Base-by-base conservation (phyloP, 2,329 filamentous ascomycete species). In the Phialophora macrospora region DNA sequence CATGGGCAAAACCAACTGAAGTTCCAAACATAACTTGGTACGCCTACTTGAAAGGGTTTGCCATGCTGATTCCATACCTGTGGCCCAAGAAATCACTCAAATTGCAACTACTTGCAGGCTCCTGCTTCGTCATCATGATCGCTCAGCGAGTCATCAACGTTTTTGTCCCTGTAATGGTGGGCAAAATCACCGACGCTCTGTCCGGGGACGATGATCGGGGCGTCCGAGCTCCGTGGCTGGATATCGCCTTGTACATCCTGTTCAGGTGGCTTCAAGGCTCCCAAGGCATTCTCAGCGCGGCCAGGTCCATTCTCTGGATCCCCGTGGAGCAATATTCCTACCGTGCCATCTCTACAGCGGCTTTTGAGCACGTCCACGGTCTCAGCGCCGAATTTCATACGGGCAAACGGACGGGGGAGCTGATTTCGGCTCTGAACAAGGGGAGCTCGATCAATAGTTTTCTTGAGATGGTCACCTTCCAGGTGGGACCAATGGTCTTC, bases 311-410 rank as follows among this genome's bases (percentile, higher is more conserved):
- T 41, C 82, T 99, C 38, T 99, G 95, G 95, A 95, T 99, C 58
- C 94, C 95, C 0, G 93, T 99, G 64, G 92, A 93, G 41, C 95
- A 99, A 77, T 97, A 98, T 77, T 97, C 94, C 0, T 99, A 97
- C 79, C 90, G 92, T 74, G 92, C 95, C 70, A 84, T 99, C 65
- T 97, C 93, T 5, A 95, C 95, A 1, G 93, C 95, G 17, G 92
- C 94, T 11, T 99, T 99, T 75, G 94, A 98, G 79, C 95, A 99
- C 76, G 95, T 99, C 24, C 95, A 99, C 78, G 90, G 90, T 58
- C 87, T 99, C 38, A 97, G 93, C 77, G 84, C 98, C 70, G 95
- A 98, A 76, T 99, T 99, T 74, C 95, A 99, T 75, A 85, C 98
- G 2, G 93, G 92, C 60, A 99, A 99, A 80, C 92, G 94, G 74